A percentile compares a stretch with the other conserved stretches of the same genome.
Evolutionary conservation across 1,284 basidiomycete genomes (phyloP).

Genomic region (Cryptococcus sp.): DNA sequence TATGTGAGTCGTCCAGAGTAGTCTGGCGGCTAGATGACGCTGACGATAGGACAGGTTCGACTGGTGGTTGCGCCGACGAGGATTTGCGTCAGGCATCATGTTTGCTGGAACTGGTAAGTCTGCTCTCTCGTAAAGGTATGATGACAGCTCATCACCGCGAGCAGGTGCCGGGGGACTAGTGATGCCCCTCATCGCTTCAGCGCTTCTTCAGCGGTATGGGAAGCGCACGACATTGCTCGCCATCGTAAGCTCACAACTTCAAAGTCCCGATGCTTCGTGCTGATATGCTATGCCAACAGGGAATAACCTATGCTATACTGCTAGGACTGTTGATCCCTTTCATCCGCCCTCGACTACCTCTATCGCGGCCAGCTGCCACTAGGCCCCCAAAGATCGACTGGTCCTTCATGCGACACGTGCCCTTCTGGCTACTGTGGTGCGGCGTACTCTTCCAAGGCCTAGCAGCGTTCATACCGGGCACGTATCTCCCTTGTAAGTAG

Average conservation of each 20-base stretch:
- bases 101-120: slow-evolving; percentile 33
- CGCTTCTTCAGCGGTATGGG: slow-evolving; percentile 23
- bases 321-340: slow-evolving; percentile 27
- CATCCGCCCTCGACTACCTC: slow-evolving; percentile 25
- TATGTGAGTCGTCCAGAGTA: slow-evolving; percentile 16
- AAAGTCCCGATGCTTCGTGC: not conserved
- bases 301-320: slow-evolving; percentile 20
- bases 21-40: not conserved
- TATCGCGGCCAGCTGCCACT: slow-evolving; percentile 6
- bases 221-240: slow-evolving; percentile 25
- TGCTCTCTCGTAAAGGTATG: not conserved
- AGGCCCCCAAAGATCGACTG: slow-evolving; percentile 18
- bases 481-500: slow-evolving; percentile 31
- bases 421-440: slow-evolving; percentile 30
- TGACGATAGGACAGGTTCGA: slow-evolving; percentile 24
- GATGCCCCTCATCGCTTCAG: slow-evolving; percentile 30
- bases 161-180: slow-evolving; percentile 31
- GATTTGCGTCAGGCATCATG: slow-evolving; percentile 37
- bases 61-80: slow-evolving; percentile 29
- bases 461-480: slow-evolving; percentile 31
- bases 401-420: slow-evolving; percentile 16
- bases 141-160: not conserved
- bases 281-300: slow-evolving; percentile 10
- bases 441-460: slow-evolving; percentile 30
- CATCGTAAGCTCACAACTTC: slow-evolving; percentile 15